A percentile compares a stretch with the other conserved stretches of the same genome.
phyloP scores from a whole-genome alignment of 139 green algal species.

The Chlamydomonas sp. region DNA sequence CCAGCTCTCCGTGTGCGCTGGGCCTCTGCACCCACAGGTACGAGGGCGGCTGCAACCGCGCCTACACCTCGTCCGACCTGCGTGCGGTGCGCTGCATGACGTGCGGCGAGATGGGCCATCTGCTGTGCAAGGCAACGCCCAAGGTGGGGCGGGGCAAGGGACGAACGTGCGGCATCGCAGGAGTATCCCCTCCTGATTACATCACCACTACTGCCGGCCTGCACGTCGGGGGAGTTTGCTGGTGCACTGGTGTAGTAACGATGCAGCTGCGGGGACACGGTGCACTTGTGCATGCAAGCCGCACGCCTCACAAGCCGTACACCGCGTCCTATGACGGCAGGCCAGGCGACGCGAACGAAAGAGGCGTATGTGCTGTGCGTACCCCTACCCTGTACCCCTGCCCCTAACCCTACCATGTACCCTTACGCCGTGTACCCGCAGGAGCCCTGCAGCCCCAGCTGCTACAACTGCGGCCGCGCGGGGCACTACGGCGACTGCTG shows the following conservation, averaged over 20 bases:
- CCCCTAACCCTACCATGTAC: background rate
- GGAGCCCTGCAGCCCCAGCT: constrained; percentile 31
- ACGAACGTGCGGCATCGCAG: background rate
- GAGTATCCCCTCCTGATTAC: background rate
- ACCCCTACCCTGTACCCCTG: background rate
- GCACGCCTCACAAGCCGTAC: background rate
- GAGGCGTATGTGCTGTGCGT: background rate
- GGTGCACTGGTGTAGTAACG: background rate
- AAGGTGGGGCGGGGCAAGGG: constrained; percentile 21
- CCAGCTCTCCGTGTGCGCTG: background rate
- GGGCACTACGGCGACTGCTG: constrained; percentile 66
- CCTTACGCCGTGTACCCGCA: constrained; percentile 17
- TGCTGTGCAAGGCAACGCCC: constrained; percentile 62
- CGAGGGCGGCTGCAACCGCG: constrained; percentile 65
- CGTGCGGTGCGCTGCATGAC: constrained; percentile 66
- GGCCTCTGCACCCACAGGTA: constrained; percentile 40
- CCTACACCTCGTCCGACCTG: constrained; percentile 70
- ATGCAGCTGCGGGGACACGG: background rate
- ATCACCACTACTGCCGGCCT: background rate
- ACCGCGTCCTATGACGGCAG: background rate
- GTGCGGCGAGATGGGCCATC: constrained; percentile 73
- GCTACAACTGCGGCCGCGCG: constrained; percentile 72
- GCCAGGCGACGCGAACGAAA: background rate
- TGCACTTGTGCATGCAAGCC: background rate
- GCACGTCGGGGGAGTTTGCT: background rate